phyloP scores from a whole-genome alignment of 257 asterid species.

The Solanum megistacrolobum region DNA sequence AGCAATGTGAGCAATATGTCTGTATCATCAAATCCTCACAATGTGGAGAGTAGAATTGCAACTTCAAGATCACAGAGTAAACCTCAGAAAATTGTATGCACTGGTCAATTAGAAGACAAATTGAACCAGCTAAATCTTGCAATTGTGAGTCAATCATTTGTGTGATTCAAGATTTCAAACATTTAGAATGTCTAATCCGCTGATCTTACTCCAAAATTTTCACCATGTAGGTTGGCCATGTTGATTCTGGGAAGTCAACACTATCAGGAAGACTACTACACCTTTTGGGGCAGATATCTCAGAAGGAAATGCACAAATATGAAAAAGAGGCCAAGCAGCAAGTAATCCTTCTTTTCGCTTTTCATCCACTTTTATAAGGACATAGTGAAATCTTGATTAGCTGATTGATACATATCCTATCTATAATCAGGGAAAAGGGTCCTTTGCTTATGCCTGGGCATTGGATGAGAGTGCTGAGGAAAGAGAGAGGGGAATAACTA shows the following conservation, averaged over 20 bases:
- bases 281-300: conserved; percentile 71
- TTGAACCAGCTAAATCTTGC: conserved; percentile 85
- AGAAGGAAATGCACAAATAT: conserved; percentile 74
- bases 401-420: conserved; percentile 3
- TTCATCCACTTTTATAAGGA: background rate
- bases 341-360: conserved; percentile 21
- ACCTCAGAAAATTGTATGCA: conserved; percentile 64
- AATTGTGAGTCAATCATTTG: conserved; percentile 40
- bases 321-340: conserved; percentile 81
- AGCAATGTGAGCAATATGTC: conserved; percentile 21
- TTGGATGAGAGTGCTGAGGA: conserved; percentile 95
- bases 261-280: conserved; percentile 93
- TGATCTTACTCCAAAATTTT: background rate
- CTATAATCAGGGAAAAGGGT: conserved; percentile 79
- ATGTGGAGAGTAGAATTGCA: conserved; percentile 26
- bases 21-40: conserved; percentile 38
- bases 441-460: conserved; percentile 99
- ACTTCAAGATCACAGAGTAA: conserved; percentile 33
- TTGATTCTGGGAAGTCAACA: conserved; percentile 97
- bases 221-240: conserved; percentile 78
- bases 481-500: conserved; percentile 96
- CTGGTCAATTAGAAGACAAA: conserved; percentile 35
- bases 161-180: background rate
- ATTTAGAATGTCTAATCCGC: background rate
- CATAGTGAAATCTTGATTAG: background rate